phyloP scores from a whole-genome alignment of 1,284 basidiomycete species.

The Schizophyllum amplum region DNA sequence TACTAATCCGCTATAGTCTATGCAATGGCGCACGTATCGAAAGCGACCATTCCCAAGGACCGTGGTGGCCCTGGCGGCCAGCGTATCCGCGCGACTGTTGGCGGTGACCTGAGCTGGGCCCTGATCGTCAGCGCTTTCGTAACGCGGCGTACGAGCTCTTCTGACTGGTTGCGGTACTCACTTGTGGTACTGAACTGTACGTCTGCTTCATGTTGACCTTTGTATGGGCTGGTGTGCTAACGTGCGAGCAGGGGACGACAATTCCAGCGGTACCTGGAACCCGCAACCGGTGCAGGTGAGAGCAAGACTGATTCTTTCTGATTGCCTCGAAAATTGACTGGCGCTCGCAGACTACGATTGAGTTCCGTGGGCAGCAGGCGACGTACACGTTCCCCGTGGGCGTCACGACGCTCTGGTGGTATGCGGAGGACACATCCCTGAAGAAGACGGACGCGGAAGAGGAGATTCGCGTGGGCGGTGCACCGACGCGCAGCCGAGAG shows the following conservation, averaged over 20 bases:
- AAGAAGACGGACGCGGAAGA: too few relatives aligned
- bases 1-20: slow-evolving; percentile 41
- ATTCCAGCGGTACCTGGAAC: slow-evolving; percentile 41
- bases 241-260: slow-evolving; percentile 40
- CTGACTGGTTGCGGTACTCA: slow-evolving; percentile 58
- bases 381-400: slow-evolving; percentile 34
- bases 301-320: too few relatives aligned
- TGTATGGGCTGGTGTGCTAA: slow-evolving; percentile 1
- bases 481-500: too few relatives aligned
- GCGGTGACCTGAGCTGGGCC: slow-evolving; percentile 49
- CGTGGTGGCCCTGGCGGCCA: slow-evolving; percentile 58
- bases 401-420: slow-evolving; percentile 12
- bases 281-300: slow-evolving; percentile 44
- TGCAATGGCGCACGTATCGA: slow-evolving; percentile 65
- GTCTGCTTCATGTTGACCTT: slow-evolving; percentile 6
- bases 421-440: too few relatives aligned
- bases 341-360: slow-evolving; percentile 59
- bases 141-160: slow-evolving; percentile 42
- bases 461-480: too few relatives aligned
- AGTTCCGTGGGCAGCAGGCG: slow-evolving; percentile 62
- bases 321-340: too few relatives aligned
- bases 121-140: slow-evolving; percentile 58
- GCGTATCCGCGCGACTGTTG: slow-evolving; percentile 55
- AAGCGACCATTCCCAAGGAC: slow-evolving; percentile 66
- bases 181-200: slow-evolving; percentile 62